These are phyloP conservation scores for Aspergillus bombycis DNA, from an alignment of 2,329 filamentous ascomycete species.

Conservation along the genomic window DNA sequence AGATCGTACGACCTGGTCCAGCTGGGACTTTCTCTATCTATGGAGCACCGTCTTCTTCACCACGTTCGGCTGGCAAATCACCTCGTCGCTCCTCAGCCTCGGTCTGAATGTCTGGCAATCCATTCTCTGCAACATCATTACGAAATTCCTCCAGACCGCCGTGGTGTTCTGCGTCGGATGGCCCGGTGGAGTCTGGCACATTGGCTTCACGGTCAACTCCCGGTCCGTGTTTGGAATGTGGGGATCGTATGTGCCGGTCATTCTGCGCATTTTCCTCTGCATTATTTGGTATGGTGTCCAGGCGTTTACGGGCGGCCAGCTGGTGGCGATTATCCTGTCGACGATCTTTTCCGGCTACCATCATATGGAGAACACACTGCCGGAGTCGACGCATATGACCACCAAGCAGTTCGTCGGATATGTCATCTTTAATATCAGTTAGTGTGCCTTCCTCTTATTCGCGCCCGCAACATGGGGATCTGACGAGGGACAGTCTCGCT, in stretches of 20 bases:
- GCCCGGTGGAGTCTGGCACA: slow-evolving; percentile 15
- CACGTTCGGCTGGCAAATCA: slow-evolving; percentile 3
- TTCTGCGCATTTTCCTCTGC: slow-evolving; percentile 11
- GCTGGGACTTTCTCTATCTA: background rate
- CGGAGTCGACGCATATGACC: background rate
- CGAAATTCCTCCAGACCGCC: slow-evolving; percentile 3
- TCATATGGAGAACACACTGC: slow-evolving; percentile 14
- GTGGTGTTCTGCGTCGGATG: slow-evolving; percentile 9
- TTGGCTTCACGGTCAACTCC: slow-evolving; percentile 13
- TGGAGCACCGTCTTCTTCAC: slow-evolving; percentile 9
- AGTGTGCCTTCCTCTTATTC: background rate
- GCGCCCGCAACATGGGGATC: background rate
- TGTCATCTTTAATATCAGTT: background rate
- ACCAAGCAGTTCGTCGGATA: background rate
- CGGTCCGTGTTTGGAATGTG: slow-evolving; percentile 12
- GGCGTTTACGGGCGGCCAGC: slow-evolving; percentile 15
- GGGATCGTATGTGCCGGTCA: slow-evolving; percentile 14
- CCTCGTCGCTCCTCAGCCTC: slow-evolving; percentile 4
- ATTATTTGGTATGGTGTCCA: slow-evolving; percentile 18
- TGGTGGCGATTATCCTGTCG: slow-evolving; percentile 8
- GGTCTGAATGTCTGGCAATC: slow-evolving; percentile 15
- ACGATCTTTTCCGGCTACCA: slow-evolving; percentile 12
- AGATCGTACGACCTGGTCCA: background rate
- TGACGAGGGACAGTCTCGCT: background rate
- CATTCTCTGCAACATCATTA: slow-evolving; percentile 8